Base-by-base conservation (phyloP, 2,329 filamentous ascomycete species). In the Diplodia scrobiculata region DNA sequence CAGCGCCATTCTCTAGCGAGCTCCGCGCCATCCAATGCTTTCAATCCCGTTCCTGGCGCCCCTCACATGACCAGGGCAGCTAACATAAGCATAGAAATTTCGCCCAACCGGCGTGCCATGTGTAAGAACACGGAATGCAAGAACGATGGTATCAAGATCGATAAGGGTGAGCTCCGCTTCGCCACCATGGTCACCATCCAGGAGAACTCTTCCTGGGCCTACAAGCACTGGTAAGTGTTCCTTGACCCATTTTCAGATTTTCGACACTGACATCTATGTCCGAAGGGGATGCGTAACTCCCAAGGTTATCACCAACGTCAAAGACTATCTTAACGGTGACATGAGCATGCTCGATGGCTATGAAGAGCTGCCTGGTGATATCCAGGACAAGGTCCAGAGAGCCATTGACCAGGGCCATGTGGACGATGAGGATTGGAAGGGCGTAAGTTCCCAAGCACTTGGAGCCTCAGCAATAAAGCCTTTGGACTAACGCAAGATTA, bases 231-330 rank as follows among this genome's bases (percentile, higher is more conserved):
- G 94, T 96, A 83, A 74, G 84, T 72, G 52, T 45, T 36, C 14
- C 48, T 25, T 47, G 5, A n/a, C 27, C 21, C 11, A 5, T 2
- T 25, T 11, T 29, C 17, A 17, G 27, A 53, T 68, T 9, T 52
- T 11, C n/a, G 6, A 7, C 38, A 60, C 25, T 67, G 17, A 69
- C 68, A 73, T 38, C 73, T 63, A 27, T 60, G 9, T 45, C 5
- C n/a, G 7, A 45, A 96, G 93, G 93, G 93, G 94, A 34, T 98
- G 94, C 72, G 86, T 93, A 41, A 96, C 92, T 17, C 92, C 92
- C 25, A 82, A 84, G 65, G 86, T 91, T 72, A 80, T 97, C 67
- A 73, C 81, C 66, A 88, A 91, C 69, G 78, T 92, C 55, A 84
- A 88, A 67, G 82, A 87, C 5, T 76, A 80, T 7, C 83, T 87